Evolutionary conservation across 805 yeast species (phyloP), one percentile per base, ranked within the genome.

Genomic region (Starmerella ratchasimensis): DNA sequence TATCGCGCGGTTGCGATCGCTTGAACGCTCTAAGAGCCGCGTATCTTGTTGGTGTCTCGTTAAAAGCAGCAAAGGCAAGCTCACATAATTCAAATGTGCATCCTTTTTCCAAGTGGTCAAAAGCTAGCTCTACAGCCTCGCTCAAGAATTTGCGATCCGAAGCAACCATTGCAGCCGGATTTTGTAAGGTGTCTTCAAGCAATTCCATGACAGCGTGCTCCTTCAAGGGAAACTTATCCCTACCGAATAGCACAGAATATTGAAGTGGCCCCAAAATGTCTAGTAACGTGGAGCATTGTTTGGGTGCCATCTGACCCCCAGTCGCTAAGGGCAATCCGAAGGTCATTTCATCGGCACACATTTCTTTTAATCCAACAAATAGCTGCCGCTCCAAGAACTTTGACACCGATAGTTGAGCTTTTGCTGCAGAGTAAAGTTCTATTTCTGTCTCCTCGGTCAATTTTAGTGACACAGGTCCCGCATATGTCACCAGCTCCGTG

Each of bases 1-100:
- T 29, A 71, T 41, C 14, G 64, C 56, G 2, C 54, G 58, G 13
- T 62, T 52, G 16, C 5, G 48, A 19, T 2, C 48, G 41, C 22
- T 33, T 32, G 16, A 42, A 34, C 10, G 38, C 30, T 5, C 32
- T 25, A 9, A 49, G 22, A 0, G 44, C 47, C 2, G 47, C 40
- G 2, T 34, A 19, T 1, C 49, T 31, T 0, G 45, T 35, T 1
- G 31, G 32, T 1, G 27, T 7, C 5, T 34, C 34, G n/a, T 25
- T 27, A 20, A 42, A 49, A 1, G 41, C 41, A 9, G 36, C 15
- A 14, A 39, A 42, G 1, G 41, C 37, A 2, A 30, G 13, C 13
- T 43, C 45, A 10, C 45, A 37, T 1, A 31, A 16, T 4, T 26
- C 35, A 7, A 21, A 37, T 14, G 34, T 17, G 4, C 27, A n/a